These are phyloP conservation scores for Annona cherimola DNA, from an alignment of 164 flowering plant genomes.

Conservation along the genomic window DNA sequence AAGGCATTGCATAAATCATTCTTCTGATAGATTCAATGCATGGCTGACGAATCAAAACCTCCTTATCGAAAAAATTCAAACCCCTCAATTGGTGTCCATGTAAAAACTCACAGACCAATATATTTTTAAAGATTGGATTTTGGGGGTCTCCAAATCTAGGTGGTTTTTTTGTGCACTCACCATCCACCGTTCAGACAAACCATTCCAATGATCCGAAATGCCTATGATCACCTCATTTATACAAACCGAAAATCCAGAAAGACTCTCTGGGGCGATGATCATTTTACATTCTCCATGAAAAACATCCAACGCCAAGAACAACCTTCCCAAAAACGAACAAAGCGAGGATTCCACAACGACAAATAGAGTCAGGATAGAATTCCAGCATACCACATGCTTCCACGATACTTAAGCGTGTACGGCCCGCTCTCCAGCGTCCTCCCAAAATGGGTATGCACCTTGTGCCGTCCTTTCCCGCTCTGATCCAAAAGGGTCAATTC, in stretches of 20 bases:
- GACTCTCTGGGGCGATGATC: neutral
- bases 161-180: neutral
- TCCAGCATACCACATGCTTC: constrained; percentile 81
- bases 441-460: constrained; percentile 88
- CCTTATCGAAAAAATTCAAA: neutral
- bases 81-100: neutral
- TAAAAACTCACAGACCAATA: neutral
- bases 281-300: neutral
- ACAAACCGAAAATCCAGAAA: neutral
- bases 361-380: neutral
- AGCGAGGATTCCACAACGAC: neutral
- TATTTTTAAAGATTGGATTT: neutral
- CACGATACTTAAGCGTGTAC: constrained; percentile 77
- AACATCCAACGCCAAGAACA: neutral
- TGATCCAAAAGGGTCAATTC: constrained; percentile 85
- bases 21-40: neutral
- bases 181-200: too few species aligned
- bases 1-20: neutral
- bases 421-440: constrained; percentile 83
- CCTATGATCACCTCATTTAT: neutral
- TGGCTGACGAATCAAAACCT: neutral
- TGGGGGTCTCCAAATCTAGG: neutral
- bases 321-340: neutral
- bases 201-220: neutral
- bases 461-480: constrained; percentile 81